These are phyloP conservation scores for Phytophthora tentaculata DNA, from an alignment of 352 stramenopile genomes.

Conservation along the genomic window DNA sequence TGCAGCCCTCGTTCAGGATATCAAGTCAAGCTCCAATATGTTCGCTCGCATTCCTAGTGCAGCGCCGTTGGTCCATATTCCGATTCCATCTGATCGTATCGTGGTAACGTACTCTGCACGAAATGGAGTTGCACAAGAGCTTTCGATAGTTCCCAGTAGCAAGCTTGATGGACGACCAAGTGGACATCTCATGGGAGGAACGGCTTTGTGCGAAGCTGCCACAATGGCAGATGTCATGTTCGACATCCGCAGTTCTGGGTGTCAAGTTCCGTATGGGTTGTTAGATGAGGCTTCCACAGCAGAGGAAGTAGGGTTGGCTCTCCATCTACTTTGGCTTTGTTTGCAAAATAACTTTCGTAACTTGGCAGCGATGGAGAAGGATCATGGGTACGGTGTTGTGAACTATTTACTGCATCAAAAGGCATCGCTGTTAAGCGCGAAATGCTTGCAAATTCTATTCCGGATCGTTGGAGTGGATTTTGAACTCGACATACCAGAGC, in stretches of 20 bases:
- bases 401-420: constrained; percentile 76
- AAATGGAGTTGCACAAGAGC: constrained; percentile 44
- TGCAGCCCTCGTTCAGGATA: constrained; percentile 74
- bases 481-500: constrained; percentile 14
- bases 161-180: constrained; percentile 65
- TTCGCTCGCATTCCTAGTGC: constrained; percentile 64
- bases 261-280: constrained; percentile 61
- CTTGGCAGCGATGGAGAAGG: constrained; percentile 65
- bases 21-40: constrained; percentile 58
- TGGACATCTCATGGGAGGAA: constrained; percentile 63
- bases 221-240: constrained; percentile 52
- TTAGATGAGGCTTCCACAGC: constrained; percentile 50
- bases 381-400: constrained; percentile 76
- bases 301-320: constrained; percentile 50
- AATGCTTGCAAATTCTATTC: constrained; percentile 51
- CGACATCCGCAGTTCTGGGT: constrained; percentile 51
- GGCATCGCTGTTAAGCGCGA: constrained; percentile 42
- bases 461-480: constrained; percentile 63
- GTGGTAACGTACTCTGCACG: constrained; percentile 56
- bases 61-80: constrained; percentile 54
- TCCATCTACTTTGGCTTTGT: constrained; percentile 47
- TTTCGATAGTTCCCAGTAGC: constrained; percentile 50
- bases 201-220: constrained; percentile 24
- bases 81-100: constrained; percentile 55
- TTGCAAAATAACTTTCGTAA: constrained; percentile 50